phyloP scores from a whole-genome alignment of 2,329 filamentous ascomycete genomes.

The Rhinocladiella similis region DNA sequence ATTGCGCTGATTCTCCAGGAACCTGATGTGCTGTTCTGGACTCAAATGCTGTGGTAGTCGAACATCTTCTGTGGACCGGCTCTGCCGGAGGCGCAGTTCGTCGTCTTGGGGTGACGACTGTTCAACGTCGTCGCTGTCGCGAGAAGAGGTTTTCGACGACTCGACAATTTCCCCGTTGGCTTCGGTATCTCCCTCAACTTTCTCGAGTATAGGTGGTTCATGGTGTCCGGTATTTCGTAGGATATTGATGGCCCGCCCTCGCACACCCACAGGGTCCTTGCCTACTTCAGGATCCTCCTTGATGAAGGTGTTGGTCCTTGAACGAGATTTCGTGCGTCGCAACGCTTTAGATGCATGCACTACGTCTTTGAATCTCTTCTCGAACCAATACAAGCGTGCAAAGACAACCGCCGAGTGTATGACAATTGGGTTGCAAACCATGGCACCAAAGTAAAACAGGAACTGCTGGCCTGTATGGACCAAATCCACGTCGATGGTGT shows the following conservation, averaged over 20 bases:
- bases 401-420: constrained; percentile 87
- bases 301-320: constrained; percentile 47
- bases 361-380: constrained; percentile 87
- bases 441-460: constrained; percentile 68
- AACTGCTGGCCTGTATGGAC: constrained; percentile 73
- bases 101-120: constrained; percentile 43
- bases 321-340: constrained; percentile 60
- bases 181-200: constrained; percentile 6
- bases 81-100: constrained; percentile 25
- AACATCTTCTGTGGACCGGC: constrained; percentile 44
- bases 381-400: constrained; percentile 94
- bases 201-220: constrained; percentile 7
- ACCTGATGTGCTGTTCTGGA: constrained; percentile 81
- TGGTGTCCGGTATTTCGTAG: constrained; percentile 28
- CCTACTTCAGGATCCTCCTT: constrained; percentile 39
- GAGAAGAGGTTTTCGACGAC: constrained; percentile 19
- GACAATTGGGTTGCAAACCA: constrained; percentile 79
- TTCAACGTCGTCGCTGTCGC: neutral
- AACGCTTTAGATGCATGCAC: constrained; percentile 69
- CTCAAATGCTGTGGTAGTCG: constrained; percentile 55
- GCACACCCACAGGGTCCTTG: constrained; percentile 25
- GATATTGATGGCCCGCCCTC: constrained; percentile 33
- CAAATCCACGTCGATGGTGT: constrained; percentile 68
- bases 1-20: constrained; percentile 80
- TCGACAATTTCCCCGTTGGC: constrained; percentile 27